Evolutionary conservation across 345 rosid species (phyloP), one percentile per base, ranked within the genome.

Genomic region (Ailanthus altissimus): DNA sequence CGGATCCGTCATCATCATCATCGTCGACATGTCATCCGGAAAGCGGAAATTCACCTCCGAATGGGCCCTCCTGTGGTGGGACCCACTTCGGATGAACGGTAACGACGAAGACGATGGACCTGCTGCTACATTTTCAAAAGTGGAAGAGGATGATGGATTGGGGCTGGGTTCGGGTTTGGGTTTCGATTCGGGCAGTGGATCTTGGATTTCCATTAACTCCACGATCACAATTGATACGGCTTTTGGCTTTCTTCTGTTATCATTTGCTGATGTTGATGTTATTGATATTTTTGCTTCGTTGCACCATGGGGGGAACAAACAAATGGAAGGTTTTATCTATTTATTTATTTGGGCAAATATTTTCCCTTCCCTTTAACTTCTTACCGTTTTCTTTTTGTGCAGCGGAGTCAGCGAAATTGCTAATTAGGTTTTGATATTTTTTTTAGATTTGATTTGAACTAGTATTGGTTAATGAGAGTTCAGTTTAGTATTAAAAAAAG

Each of bases 11-110:
- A 6, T 28, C 88, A 80, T 83, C 89, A 90, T 86, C 82, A 81
- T 80, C 81, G 79, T 79, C 0, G 88, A 82, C 82, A 80, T 77
- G 62, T 87, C 88, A 14, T 88, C 74, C 11, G 83, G 81, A 5
- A 79, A 25, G 8, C 86, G 72, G 70, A 81, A 79, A 59, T 71
- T 79, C 67, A 82, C 51, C 59, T 87, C 93, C 18, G 93, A 91
- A 53, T 85, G 93, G 75, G 90, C 87, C 81, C 93, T 81, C 62
- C 93, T 78, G 74, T 86, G 94, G 67, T 62, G 86, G 60, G 88
- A 72, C 36, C 68, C 75, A 6, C 23, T 47, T 45, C 53, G 54
- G 1, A 15, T 45, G 54, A 53, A 53, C 16, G 74, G 8, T 21
- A 45, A 66, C 0, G 8, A 4, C 3, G 45, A 62, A 13, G 67